phyloP scores from a whole-genome alignment of 2,329 filamentous ascomycete species.

The Hymenoscyphus albidus region DNA sequence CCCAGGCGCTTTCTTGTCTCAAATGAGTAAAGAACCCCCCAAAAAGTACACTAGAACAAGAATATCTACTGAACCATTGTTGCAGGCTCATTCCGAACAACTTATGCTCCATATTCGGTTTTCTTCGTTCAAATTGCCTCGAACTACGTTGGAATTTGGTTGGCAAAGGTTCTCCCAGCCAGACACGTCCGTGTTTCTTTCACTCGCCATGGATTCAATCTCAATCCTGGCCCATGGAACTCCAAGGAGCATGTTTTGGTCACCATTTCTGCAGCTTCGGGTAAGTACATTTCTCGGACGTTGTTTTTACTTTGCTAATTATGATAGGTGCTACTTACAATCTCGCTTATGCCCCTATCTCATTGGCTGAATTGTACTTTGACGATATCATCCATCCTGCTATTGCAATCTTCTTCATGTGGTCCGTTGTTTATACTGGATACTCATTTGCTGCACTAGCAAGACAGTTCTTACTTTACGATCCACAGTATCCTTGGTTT shows the following conservation, averaged over 20 bases:
- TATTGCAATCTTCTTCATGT: conserved; percentile 58
- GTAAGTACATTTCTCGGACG: not conserved
- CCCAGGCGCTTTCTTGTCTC: conserved; percentile 54
- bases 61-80: not conserved
- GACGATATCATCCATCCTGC: conserved; percentile 48
- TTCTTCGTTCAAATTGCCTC: conserved; percentile 55
- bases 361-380: conserved; percentile 56
- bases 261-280: conserved; percentile 48
- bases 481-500: conserved; percentile 53
- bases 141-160: conserved; percentile 43
- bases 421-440: conserved; percentile 53
- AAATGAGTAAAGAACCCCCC: conserved; percentile 43
- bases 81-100: conserved; percentile 46
- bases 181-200: conserved; percentile 42
- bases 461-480: conserved; percentile 53
- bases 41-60: not conserved
- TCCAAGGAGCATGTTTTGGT: conserved; percentile 33
- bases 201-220: conserved; percentile 39
- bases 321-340: conserved; percentile 46
- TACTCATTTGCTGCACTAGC: conserved; percentile 57
- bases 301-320: not conserved
- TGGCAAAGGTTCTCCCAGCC: conserved; percentile 43
- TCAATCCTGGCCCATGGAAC: conserved; percentile 32
- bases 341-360: conserved; percentile 48
- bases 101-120: conserved; percentile 50